phyloP scores from a whole-genome alignment of 1,284 basidiomycete species.

The Mrakiaceae sp. region DNA sequence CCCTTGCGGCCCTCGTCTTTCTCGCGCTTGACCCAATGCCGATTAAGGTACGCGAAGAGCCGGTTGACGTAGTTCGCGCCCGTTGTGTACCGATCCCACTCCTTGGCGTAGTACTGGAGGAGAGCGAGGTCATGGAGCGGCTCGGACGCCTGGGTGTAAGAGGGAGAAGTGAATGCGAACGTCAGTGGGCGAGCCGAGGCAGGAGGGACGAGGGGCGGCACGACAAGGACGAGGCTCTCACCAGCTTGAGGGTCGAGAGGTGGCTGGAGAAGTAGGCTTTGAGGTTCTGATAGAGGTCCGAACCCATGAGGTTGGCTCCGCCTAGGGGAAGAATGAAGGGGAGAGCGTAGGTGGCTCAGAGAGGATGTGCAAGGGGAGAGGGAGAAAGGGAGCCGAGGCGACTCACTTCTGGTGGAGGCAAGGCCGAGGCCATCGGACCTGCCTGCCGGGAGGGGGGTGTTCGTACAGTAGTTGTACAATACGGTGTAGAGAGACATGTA shows the following conservation, averaged over 20 bases:
- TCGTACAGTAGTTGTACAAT: constrained; percentile 91
- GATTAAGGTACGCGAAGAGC: constrained; percentile 91
- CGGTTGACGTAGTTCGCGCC: constrained; percentile 94
- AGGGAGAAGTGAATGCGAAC: constrained; percentile 3
- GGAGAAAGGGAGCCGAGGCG: constrained; percentile 21
- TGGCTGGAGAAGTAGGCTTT: constrained; percentile 73
- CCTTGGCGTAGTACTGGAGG: constrained; percentile 77
- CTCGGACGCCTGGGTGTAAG: constrained; percentile 53
- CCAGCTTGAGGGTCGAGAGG: constrained; percentile 54
- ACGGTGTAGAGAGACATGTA: constrained; percentile 91
- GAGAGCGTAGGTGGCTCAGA: neutral
- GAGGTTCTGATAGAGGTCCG: constrained; percentile 84
- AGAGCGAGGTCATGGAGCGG: constrained; percentile 73
- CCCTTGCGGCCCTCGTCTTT: constrained; percentile 95
- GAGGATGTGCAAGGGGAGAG: neutral
- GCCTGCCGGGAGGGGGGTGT: neutral
- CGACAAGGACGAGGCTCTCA: constrained; percentile 33
- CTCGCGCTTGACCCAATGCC: constrained; percentile 98
- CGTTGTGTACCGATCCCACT: constrained; percentile 95
- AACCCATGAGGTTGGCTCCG: constrained; percentile 88
- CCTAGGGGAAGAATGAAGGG: constrained; percentile 38
- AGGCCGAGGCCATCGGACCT: neutral
- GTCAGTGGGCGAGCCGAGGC: neutral
- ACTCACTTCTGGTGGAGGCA: constrained; percentile 22
- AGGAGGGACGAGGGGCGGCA: neutral